Conservation (phyloP, 2,329 filamentous ascomycete genomes). For the Coccinonectria pachysandricola region DNA sequence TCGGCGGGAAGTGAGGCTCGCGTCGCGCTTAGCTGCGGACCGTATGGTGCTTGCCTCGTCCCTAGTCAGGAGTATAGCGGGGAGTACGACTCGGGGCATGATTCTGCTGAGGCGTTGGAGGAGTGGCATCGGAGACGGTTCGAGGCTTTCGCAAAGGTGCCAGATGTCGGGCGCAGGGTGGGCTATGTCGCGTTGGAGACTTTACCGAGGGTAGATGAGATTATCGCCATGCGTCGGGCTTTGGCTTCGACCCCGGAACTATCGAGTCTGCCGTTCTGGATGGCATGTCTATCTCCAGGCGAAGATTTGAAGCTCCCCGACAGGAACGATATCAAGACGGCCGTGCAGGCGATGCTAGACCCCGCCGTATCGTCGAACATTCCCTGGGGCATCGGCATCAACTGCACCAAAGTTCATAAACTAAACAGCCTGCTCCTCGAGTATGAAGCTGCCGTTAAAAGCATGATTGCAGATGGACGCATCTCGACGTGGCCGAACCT, state of each 20-base stretch:
- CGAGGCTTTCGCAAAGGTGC: constrained; percentile 35
- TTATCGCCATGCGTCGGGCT: constrained; percentile 43
- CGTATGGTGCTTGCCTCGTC: constrained; percentile 57
- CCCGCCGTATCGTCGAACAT: constrained; percentile 10
- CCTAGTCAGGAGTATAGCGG: constrained; percentile 58
- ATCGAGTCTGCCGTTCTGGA: constrained; percentile 42
- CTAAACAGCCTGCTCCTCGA: constrained; percentile 43
- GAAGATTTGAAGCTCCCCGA: constrained; percentile 45
- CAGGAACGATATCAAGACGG: constrained; percentile 31
- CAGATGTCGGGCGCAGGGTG: constrained; percentile 29
- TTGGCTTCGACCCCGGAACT: constrained; percentile 19
- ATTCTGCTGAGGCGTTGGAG: constrained; percentile 32
- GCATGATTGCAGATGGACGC: constrained; percentile 25
- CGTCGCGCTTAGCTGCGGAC: constrained; percentile 51
- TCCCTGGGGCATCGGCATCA: constrained; percentile 57
- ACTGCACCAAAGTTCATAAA: constrained; percentile 58
- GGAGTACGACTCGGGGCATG: constrained; percentile 41
- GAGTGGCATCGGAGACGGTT: constrained; percentile 50
- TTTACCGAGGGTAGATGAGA: constrained; percentile 51
- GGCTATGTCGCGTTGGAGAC: constrained; percentile 56
- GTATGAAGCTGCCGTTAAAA: constrained; percentile 39
- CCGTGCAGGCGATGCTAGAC: constrained; percentile 29
- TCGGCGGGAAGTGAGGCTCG: constrained; percentile 14
- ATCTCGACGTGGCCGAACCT: constrained; percentile 38
- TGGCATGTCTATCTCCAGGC: constrained; percentile 51